Evolutionary conservation across 768 basidiomycete species (phyloP).

Genomic region (Trametes maxima): DNA sequence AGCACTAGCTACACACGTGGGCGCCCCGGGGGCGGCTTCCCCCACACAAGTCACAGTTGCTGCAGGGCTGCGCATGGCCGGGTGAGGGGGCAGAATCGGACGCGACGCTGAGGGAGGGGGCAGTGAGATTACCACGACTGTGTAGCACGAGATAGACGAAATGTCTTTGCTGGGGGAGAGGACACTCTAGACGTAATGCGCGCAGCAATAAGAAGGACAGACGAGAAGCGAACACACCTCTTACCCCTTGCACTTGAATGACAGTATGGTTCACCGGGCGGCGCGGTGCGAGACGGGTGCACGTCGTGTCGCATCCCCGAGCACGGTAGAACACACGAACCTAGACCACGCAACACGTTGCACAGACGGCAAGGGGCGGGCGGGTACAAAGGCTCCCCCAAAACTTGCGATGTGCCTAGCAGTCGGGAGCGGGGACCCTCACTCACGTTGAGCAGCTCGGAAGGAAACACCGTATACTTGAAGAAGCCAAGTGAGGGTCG

Average conservation of each 20-base stretch:
- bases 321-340: slow-evolving; percentile 1
- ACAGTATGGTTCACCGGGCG: background rate
- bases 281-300: background rate
- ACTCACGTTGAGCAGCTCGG: background rate
- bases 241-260: background rate
- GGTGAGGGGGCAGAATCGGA: slow-evolving; percentile 1
- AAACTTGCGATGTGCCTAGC: background rate
- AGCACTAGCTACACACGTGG: background rate
- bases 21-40: background rate
- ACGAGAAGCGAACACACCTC: slow-evolving; percentile 2
- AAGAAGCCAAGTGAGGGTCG: slow-evolving; percentile 1
- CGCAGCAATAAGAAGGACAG: background rate
- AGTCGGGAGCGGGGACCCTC: too few species aligned
- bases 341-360: background rate
- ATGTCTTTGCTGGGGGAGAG: background rate
- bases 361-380: background rate
- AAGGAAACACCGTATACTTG: background rate
- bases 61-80: background rate
- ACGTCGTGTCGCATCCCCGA: background rate
- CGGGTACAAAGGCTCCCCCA: background rate
- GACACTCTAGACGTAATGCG: slow-evolving; percentile 7
- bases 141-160: slow-evolving; percentile 9
- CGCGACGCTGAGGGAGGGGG: background rate
- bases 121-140: background rate
- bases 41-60: background rate